Conservation (phyloP, 352 stramenopile genomes). For the Globisporangium radiosum region DNA sequence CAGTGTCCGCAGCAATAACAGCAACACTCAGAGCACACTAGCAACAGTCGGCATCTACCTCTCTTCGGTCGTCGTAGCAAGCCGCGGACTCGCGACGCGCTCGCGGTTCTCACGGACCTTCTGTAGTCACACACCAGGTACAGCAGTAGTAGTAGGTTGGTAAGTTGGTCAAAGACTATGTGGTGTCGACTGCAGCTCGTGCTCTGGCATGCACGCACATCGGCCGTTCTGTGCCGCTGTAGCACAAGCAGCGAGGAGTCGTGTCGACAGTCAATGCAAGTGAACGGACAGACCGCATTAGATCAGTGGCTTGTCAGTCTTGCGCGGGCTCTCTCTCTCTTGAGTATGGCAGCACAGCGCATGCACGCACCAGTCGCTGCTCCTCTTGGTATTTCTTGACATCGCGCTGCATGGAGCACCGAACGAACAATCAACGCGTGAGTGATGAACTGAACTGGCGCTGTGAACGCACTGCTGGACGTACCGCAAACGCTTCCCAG, state of each 20-base stretch:
- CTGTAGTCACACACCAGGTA: slow-evolving; percentile 13
- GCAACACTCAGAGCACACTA: slow-evolving; percentile 1
- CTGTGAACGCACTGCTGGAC: background rate
- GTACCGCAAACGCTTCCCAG: slow-evolving; percentile 51
- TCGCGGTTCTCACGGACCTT: slow-evolving; percentile 64
- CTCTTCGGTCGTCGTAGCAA: slow-evolving; percentile 18
- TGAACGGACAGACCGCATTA: background rate
- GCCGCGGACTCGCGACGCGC: slow-evolving; percentile 20
- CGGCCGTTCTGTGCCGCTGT: slow-evolving; percentile 32
- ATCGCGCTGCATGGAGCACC: slow-evolving; percentile 17
- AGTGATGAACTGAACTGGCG: background rate
- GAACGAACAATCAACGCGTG: background rate
- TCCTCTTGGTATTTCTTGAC: slow-evolving; percentile 11
- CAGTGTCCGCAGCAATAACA: no score
- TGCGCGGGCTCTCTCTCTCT: no score
- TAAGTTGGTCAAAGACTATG: background rate
- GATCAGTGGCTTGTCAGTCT: no score
- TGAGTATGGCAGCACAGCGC: no score
- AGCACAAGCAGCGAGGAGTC: background rate
- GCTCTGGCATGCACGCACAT: slow-evolving; percentile 7
- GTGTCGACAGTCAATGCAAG: background rate
- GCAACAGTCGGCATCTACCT: slow-evolving; percentile 11
- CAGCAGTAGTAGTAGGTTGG: background rate
- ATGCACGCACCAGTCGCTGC: slow-evolving; percentile 8
- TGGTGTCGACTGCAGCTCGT: background rate